Base-by-base conservation (phyloP, 768 basidiomycete genomes). In the Pleurotus djamor region DNA sequence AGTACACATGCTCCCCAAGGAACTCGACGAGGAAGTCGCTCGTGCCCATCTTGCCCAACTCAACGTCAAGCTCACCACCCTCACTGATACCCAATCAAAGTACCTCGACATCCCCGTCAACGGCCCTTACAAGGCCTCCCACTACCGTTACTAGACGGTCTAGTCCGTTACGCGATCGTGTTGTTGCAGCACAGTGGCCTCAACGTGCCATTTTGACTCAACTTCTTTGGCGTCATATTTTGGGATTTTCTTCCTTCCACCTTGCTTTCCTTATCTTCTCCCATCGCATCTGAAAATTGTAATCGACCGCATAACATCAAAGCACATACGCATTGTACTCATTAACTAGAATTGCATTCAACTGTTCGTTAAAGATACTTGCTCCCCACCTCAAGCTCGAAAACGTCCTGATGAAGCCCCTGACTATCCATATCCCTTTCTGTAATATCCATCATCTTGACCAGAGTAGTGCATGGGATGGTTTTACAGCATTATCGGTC, bases 1-100 rank as follows among this genome's bases (percentile, higher is more conserved):
- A 63, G 96, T 98, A 34, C 96, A 99, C 84, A 96, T 98, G 79
- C 83, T 99, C 52, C 97, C 96, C 64, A 99, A 99, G 83, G 89
- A 93, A 62, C 90, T 99, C 65, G 97, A 99, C 68, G 97, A 99
- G 82, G 96, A 98, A 77, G 97, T 99, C 66, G 97, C 97, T 47
- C 92, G 96, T 65, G 94, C 97, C 52, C 97, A 99, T 76, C 82
- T 98, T 59, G 83, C 81, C 52, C 88, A 92, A 70, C 83, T 98
- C 68, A 94, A 92, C 71, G 93, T 99, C 80, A 94, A 96, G 81
- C 84, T 99, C 74, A 96, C 95, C 48, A 77, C 78, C 62, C 81
- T 94, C 64, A 76, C 80, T 28, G 38, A 81, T 10, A 82, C 82
- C 63, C 97, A 99, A 78, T 85, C 95, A 66, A 76, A 79, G 49